A percentile compares a stretch with the other conserved stretches of the same genome.
phyloP scores from a whole-genome alignment of 306 rosid species.

The Vachellia collinsii region DNA sequence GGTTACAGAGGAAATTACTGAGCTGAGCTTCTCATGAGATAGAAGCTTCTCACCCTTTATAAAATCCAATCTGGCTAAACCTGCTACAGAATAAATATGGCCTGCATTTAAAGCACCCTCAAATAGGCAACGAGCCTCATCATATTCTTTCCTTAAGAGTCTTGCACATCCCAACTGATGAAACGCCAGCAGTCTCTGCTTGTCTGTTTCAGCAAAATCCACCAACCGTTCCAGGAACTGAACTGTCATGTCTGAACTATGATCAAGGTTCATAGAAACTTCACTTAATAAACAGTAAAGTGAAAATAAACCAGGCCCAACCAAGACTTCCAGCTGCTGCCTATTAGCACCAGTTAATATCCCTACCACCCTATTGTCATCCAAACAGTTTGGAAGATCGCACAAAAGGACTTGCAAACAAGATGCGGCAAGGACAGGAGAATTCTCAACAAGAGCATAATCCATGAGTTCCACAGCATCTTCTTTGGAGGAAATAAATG shows the following conservation, averaged over 20 bases:
- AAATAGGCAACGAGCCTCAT: slow-evolving; percentile 66
- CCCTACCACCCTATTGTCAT: slow-evolving; percentile 64
- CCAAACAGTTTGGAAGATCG: slow-evolving; percentile 73
- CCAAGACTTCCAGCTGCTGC: slow-evolving; percentile 68
- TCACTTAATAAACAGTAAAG: slow-evolving; percentile 85
- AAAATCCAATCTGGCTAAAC: slow-evolving; percentile 72
- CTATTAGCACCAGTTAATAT: slow-evolving; percentile 65
- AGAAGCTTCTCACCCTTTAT: slow-evolving; percentile 64
- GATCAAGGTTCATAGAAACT: slow-evolving; percentile 72
- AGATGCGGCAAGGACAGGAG: slow-evolving; percentile 72
- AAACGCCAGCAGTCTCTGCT: slow-evolving; percentile 66
- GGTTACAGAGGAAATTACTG: slow-evolving; percentile 55
- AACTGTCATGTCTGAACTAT: slow-evolving; percentile 69
- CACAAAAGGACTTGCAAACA: slow-evolving; percentile 81
- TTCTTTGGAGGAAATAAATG: slow-evolving; percentile 65
- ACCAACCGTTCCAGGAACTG: slow-evolving; percentile 69
- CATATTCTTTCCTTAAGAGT: slow-evolving; percentile 77
- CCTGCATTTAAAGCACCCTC: slow-evolving; percentile 80
- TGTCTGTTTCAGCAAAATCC: slow-evolving; percentile 69
- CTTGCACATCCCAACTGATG: slow-evolving; percentile 82
- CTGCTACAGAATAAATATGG: slow-evolving; percentile 78
- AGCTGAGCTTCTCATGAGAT: slow-evolving; percentile 73
- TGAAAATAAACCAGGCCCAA: slow-evolving; percentile 72
- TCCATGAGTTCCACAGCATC: slow-evolving; percentile 89
- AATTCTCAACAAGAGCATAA: slow-evolving; percentile 72